Evolutionary conservation across 257 asterid genomes (phyloP), one percentile per base, ranked within the genome.

Genomic region (Phtheirospermum japonicum): DNA sequence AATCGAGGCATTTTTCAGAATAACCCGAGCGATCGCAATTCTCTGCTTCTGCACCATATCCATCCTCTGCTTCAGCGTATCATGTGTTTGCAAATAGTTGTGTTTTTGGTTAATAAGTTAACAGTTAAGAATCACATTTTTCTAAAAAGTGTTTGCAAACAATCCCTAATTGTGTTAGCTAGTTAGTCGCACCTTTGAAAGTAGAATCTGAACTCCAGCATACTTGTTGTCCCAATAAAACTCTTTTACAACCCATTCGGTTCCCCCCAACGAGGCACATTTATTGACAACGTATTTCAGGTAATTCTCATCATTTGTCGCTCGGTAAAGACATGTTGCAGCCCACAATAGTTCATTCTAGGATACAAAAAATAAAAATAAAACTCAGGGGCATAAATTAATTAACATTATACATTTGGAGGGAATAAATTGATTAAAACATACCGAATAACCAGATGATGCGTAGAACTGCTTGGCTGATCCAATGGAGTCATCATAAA

Each of bases 201-300:
- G 85, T 39, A 90, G 95, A 65, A 90, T 75, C 72, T 90, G 96
- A 61, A 85, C 69, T 48, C 97, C 97, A 11, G 97, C 97, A 63
- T 83, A 83, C 48, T 90, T 90, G 80, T 82, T 90, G 82, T 90
- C 97, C 97, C 97, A 87, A 17, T 94, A 87, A 55, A 90, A 90
- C 59, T 87, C 86, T 62, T 64, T 87, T 12, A 83, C 88, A 11
- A 93, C 87, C 95, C 92, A 85, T 2, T 93, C 95, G 34, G 95
- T 88, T 64, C 93, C 97, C 18, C 97, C 95, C 68, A 87, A 62
- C 46, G 90, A 67, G 45, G 48, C 89, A 54, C 78, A 74, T 69
- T 87, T 85, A 32, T 90, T 85, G 8, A 80, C 82, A 9, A 74
- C 88, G 71, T 83, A 90, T 70, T 90, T 82, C 74, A 90, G 67